Evolutionary conservation across 768 basidiomycete genomes (phyloP).

Genomic region (Candolleomyces aberdarensis): DNA sequence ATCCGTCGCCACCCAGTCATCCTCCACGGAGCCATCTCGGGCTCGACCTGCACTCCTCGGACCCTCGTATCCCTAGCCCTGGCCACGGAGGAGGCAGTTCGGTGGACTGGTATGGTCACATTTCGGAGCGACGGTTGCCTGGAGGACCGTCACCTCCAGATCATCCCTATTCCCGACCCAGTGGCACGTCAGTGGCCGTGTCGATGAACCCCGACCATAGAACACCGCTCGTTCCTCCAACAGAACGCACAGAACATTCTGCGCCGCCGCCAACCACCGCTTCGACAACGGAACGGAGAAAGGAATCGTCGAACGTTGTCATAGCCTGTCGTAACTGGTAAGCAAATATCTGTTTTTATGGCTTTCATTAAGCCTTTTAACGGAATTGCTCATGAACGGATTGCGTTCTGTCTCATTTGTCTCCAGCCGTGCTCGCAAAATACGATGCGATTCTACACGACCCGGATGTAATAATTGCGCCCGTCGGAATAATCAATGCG

Average conservation of each 20-base stretch:
- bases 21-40: constrained; percentile 44
- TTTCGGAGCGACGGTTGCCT: constrained; percentile 42
- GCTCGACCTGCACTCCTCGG: constrained; percentile 32
- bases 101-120: neutral
- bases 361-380: constrained; percentile 40
- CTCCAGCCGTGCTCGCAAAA: constrained; percentile 77
- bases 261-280: constrained; percentile 24
- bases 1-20: constrained; percentile 40
- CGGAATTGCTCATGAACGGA: constrained; percentile 29
- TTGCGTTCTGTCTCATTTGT: constrained; percentile 27
- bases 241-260: constrained; percentile 33
- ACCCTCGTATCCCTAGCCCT: constrained; percentile 4
- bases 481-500: constrained; percentile 72
- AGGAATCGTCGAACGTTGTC: constrained; percentile 52
- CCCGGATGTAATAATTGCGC: constrained; percentile 81
- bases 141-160: constrained; percentile 42
- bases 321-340: constrained; percentile 86
- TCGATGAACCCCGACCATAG: constrained; percentile 28
- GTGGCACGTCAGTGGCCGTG: constrained; percentile 26
- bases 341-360: constrained; percentile 27
- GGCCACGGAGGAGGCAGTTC: neutral
- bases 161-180: constrained; percentile 33
- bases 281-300: constrained; percentile 50
- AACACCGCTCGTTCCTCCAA: constrained; percentile 29
- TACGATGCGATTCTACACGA: constrained; percentile 80